phyloP scores from a whole-genome alignment of 192 early-diverging fungal species.

The Coemansia reversa region DNA sequence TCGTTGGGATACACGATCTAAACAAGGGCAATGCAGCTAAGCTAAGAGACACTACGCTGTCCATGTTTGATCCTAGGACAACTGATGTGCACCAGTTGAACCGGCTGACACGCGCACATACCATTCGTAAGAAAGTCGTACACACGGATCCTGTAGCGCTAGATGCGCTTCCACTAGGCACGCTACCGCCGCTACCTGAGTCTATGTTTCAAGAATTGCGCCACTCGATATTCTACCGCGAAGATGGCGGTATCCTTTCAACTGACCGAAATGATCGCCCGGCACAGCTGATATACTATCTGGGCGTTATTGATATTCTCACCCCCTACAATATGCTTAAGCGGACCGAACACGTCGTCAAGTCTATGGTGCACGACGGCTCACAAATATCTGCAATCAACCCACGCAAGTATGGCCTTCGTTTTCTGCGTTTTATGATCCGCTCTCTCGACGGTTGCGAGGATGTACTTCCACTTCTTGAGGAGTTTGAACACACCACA shows the following conservation, averaged over 20 bases:
- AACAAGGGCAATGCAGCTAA: conserved; percentile 82
- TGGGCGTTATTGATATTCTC: conserved; percentile 98
- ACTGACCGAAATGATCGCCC: conserved; percentile 72
- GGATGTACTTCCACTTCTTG: conserved; percentile 52
- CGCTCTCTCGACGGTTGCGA: conserved; percentile 57
- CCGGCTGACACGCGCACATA: conserved; percentile 51
- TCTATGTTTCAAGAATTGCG: conserved; percentile 56
- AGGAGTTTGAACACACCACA: conserved; percentile 51
- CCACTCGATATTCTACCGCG: conserved; percentile 84
- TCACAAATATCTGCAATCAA: conserved; percentile 83
- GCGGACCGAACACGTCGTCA: conserved; percentile 87
- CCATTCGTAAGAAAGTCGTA: conserved; percentile 55
- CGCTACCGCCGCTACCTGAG: conserved; percentile 50
- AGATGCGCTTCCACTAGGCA: conserved; percentile 41
- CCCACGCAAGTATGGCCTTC: conserved; percentile 80
- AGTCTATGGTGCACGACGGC: conserved; percentile 72
- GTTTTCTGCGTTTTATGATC: conserved; percentile 91
- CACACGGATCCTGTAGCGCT: conserved; percentile 53
- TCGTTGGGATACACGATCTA: conserved; percentile 90
- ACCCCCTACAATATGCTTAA: conserved; percentile 91
- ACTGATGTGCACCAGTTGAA: conserved; percentile 47
- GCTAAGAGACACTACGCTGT: conserved; percentile 88
- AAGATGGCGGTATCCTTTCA: conserved; percentile 84
- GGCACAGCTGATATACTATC: conserved; percentile 79
- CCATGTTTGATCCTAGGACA: conserved; percentile 73